Evolutionary conservation across 306 rosid genomes (phyloP).

Genomic region (Myrica gale): DNA sequence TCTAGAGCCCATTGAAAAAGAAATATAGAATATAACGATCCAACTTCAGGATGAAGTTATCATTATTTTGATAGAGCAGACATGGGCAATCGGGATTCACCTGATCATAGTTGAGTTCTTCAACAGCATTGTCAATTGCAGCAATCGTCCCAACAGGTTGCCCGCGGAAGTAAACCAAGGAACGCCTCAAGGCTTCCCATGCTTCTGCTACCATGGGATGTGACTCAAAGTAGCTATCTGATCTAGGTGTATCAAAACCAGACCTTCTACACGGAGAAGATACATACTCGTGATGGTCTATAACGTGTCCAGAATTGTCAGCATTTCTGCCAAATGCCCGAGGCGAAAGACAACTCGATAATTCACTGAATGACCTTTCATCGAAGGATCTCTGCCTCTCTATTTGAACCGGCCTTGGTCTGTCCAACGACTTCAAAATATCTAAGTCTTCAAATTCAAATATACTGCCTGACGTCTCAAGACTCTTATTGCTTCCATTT

Average conservation of each 20-base stretch:
- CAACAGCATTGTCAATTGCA: conserved; percentile 28
- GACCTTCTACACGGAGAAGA: conserved; percentile 24
- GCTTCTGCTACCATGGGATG: conserved; percentile 35
- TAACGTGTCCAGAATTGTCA: not conserved
- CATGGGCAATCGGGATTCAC: not conserved
- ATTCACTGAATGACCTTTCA: conserved; percentile 33
- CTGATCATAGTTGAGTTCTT: conserved; percentile 42
- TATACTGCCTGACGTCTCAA: not conserved
- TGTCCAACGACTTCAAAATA: conserved; percentile 10
- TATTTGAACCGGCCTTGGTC: conserved; percentile 15
- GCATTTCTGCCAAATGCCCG: not conserved
- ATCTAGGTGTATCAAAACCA: conserved; percentile 20
- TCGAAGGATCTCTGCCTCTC: conserved; percentile 34
- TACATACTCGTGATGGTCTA: not conserved
- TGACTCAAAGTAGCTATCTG: conserved; percentile 14
- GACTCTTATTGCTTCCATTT: conserved; percentile 16
- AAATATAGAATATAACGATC: not conserved
- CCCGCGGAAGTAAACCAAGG: conserved; percentile 27
- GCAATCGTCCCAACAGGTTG: conserved; percentile 38
- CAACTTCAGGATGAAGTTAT: not conserved
- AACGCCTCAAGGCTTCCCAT: conserved; percentile 35
- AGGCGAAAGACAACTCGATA: conserved; percentile 6
- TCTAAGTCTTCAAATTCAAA: conserved; percentile 20
- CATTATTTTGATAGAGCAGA: not conserved
- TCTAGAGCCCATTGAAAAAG: not conserved